These are phyloP conservation scores for Sequoia sempervirens DNA, from an alignment of 75 land plant genomes.

Conservation along the genomic window DNA sequence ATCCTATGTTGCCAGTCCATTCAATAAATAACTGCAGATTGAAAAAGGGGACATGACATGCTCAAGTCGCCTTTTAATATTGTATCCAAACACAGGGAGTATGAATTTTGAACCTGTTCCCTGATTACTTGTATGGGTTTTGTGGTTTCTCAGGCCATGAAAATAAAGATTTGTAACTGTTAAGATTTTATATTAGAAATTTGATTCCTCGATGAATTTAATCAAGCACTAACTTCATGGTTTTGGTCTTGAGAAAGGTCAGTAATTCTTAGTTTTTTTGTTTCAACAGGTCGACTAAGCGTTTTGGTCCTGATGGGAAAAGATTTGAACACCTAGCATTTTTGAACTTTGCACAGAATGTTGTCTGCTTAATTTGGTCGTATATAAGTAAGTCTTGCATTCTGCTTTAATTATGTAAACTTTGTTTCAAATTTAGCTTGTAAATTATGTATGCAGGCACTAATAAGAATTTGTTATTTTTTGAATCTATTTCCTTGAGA, in stretches of 20 bases:
- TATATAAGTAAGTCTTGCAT: slow-evolving; percentile 59
- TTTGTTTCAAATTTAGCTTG: not conserved
- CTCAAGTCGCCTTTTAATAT: too few relatives aligned
- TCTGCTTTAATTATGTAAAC: not conserved
- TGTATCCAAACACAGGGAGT: too few relatives aligned
- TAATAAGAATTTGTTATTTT: not conserved
- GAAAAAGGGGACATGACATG: too few relatives aligned
- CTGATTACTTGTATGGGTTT: not conserved
- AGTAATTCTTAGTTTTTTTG: not conserved
- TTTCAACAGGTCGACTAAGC: slow-evolving; percentile 80
- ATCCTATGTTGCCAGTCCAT: too few relatives aligned
- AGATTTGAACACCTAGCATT: slow-evolving; percentile 92
- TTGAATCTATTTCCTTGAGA: slow-evolving; percentile 11
- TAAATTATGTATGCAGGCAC: not conserved
- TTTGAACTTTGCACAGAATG: slow-evolving; percentile 84
- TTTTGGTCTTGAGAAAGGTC: not conserved
- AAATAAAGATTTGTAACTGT: not conserved
- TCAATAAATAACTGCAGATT: too few relatives aligned
- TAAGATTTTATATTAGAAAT: not conserved
- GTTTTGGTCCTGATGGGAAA: slow-evolving; percentile 71
- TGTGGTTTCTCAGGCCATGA: not conserved
- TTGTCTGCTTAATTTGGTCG: slow-evolving; percentile 89
- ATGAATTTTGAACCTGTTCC: too few relatives aligned
- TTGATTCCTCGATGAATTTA: not conserved
- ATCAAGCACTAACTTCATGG: not conserved